Percentiles rank a stretch among this genome's conserved stretches.
Conservation (phyloP, 2,329 filamentous ascomycete species). For the Trichoderma brevicompactum region DNA sequence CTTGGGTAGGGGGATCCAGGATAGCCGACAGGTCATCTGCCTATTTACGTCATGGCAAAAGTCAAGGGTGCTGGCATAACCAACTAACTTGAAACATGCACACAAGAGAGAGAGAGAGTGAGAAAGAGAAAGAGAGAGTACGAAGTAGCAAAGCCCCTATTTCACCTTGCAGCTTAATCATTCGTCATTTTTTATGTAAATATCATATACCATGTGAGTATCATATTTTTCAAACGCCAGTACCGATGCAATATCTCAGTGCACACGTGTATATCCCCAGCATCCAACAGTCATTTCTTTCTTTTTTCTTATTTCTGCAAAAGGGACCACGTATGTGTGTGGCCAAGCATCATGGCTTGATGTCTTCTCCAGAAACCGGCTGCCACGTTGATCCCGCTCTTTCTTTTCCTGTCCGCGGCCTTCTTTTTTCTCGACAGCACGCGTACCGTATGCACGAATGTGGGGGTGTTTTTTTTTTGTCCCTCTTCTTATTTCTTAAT, state of each 20-base stretch:
- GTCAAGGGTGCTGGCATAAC: neutral
- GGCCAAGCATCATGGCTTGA: conserved; percentile 5
- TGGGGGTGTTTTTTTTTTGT: neutral
- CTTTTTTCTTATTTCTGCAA: too few species aligned
- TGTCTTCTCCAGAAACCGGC: neutral
- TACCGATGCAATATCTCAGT: conserved; percentile 5
- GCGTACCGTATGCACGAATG: neutral
- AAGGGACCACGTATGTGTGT: conserved; percentile 4
- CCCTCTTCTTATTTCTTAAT: neutral
- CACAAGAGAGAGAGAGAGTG: neutral
- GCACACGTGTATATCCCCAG: conserved; percentile 1
- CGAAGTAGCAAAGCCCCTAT: neutral
- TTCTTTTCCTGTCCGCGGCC: neutral
- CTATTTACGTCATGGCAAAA: conserved; percentile 13
- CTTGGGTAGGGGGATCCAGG: neutral
- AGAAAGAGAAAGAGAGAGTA: neutral
- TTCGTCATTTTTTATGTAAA: neutral
- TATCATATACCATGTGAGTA: conserved; percentile 10
- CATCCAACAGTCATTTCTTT: neutral
- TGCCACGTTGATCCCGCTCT: conserved; percentile 19
- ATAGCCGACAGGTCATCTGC: conserved; percentile 16
- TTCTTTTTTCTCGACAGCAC: conserved; percentile 8
- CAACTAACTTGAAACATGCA: neutral
- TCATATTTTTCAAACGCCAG: neutral
- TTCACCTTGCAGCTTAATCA: neutral